Evolutionary conservation across 2,329 filamentous ascomycete species (phyloP).

Genomic region (Sporothrix pseudoabietina): DNA sequence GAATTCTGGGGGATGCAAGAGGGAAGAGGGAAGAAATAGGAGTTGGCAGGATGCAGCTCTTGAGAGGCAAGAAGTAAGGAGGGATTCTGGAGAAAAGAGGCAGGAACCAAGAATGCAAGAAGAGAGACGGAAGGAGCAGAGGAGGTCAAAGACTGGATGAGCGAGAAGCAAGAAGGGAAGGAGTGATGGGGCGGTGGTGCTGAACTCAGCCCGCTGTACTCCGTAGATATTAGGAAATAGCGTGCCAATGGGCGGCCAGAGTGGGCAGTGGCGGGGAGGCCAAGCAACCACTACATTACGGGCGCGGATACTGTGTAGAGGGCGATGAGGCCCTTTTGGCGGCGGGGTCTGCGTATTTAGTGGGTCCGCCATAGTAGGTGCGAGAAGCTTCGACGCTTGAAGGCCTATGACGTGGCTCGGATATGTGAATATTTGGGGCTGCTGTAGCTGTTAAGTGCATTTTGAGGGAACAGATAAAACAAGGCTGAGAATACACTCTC

Average conservation of each 20-base stretch:
- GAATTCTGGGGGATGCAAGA: background rate
- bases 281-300: background rate
- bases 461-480: background rate
- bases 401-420: conserved; percentile 22
- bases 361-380: conserved; percentile 26
- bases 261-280: conserved; percentile 19
- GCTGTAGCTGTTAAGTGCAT: background rate
- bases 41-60: background rate
- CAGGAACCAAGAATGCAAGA: conserved; percentile 10
- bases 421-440: conserved; percentile 23
- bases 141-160: conserved; percentile 25
- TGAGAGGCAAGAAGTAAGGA: conserved; percentile 30
- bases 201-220: conserved; percentile 20
- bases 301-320: background rate
- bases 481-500: background rate
- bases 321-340: background rate
- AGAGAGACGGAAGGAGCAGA: background rate
- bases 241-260: conserved; percentile 23
- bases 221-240: conserved; percentile 9
- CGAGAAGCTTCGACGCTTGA: conserved; percentile 33
- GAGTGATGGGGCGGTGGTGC: conserved; percentile 13
- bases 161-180: conserved; percentile 25
- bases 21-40: background rate
- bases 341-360: conserved; percentile 19
- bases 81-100: background rate